A percentile compares a stretch with the other conserved stretches of the same genome.
phyloP scores from a whole-genome alignment of 2,329 filamentous ascomycete species.

The Atkinsonella hypoxylon region DNA sequence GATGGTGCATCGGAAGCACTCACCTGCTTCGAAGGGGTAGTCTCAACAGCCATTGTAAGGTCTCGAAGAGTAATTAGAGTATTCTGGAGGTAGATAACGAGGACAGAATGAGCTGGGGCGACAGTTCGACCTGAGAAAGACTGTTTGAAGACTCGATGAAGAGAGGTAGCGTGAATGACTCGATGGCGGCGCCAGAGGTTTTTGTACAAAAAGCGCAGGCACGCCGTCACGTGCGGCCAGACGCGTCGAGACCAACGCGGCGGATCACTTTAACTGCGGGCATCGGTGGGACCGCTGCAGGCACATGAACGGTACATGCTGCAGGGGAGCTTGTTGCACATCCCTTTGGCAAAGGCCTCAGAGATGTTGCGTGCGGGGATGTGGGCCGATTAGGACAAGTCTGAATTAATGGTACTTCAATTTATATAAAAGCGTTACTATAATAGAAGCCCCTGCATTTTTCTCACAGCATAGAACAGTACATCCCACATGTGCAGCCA shows the following conservation, averaged over 20 bases:
- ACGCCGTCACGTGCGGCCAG: slow-evolving; percentile 25
- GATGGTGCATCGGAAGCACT: slow-evolving; percentile 14
- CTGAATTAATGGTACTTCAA: no score
- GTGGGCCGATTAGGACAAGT: no score
- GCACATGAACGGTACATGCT: slow-evolving; percentile 7
- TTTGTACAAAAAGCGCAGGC: slow-evolving; percentile 23
- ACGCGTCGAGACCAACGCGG: slow-evolving; percentile 19
- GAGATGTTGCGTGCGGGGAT: no score
- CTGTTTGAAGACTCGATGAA: slow-evolving; percentile 19
- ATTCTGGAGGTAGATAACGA: slow-evolving; percentile 9
- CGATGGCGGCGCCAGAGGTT: slow-evolving; percentile 21
- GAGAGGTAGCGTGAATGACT: slow-evolving; percentile 11
- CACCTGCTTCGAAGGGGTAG: slow-evolving; percentile 50
- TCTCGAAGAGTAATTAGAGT: slow-evolving; percentile 6
- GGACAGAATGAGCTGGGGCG: slow-evolving; percentile 10
- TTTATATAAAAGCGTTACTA: no score
- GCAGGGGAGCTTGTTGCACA: not conserved
- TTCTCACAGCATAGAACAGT: no score
- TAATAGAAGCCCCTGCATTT: no score
- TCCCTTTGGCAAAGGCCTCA: no score
- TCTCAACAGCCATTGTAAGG: slow-evolving; percentile 60
- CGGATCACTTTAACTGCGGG: slow-evolving; percentile 15
- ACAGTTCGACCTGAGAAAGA: slow-evolving; percentile 11
- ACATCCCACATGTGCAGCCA: no score
- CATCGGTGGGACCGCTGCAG: not conserved